Evolutionary conservation across 768 basidiomycete genomes (phyloP).

Genomic region (Trametes maxima): DNA sequence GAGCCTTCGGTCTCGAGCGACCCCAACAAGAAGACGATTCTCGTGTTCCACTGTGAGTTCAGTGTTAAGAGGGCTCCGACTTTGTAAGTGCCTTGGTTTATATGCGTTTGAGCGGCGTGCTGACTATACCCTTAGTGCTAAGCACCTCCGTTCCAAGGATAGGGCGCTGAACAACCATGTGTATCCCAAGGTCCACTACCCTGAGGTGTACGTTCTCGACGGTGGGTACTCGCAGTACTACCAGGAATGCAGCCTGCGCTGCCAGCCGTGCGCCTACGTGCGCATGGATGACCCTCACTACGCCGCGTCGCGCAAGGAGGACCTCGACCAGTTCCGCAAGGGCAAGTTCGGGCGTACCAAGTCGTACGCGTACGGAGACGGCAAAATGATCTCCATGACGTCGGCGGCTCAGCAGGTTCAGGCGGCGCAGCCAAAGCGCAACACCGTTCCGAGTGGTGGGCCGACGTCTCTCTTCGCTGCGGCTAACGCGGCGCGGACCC

Average conservation of each 20-base stretch:
- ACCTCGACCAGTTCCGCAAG: conserved; percentile 90
- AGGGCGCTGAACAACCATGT: conserved; percentile 83
- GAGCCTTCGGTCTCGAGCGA: conserved; percentile 77
- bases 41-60: conserved; percentile 99
- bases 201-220: conserved; percentile 95
- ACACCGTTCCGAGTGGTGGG: conserved; percentile 57
- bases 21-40: conserved; percentile 69
- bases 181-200: conserved; percentile 93
- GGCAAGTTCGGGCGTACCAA: conserved; percentile 86
- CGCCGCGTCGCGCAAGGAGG: conserved; percentile 76
- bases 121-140: conserved; percentile 60
- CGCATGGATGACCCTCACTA: conserved; percentile 94
- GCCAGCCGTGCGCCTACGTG: conserved; percentile 82
- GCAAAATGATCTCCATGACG: conserved; percentile 43
- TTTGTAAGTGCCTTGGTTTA: conserved; percentile 60
- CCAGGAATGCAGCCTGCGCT: conserved; percentile 65
- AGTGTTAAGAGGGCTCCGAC: conserved; percentile 94
- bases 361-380: conserved; percentile 92
- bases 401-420: conserved; percentile 39
- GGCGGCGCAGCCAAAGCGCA: conserved; percentile 52
- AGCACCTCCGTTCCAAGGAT: conserved; percentile 89
- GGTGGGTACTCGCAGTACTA: conserved; percentile 94
- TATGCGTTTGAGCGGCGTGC: background rate
- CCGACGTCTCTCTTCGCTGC: conserved; percentile 63
- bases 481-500: conserved; percentile 65